These are phyloP conservation scores for Trichocladium antarcticum DNA, from an alignment of 495 filamentous ascomycete species.

Conservation along the genomic window DNA sequence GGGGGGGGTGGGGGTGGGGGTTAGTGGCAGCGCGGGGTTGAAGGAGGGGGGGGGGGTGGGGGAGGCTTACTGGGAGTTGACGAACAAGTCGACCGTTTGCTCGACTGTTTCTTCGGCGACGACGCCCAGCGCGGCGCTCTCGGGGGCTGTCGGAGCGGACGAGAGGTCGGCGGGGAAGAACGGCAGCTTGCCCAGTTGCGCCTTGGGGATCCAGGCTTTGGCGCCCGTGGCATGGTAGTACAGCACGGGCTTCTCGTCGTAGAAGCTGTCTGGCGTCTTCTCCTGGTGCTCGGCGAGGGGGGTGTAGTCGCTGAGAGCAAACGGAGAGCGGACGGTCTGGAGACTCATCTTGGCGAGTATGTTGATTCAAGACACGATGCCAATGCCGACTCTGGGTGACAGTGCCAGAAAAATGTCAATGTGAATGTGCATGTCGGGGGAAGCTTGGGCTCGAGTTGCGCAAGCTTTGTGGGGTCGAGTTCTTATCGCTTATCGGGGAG, in stretches of 20 bases:
- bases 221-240: conserved; percentile 57
- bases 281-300: conserved; percentile 69
- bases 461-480: conserved; percentile 1
- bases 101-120: conserved; percentile 25
- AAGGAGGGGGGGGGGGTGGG: neutral
- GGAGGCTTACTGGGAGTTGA: conserved; percentile 58
- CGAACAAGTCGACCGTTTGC: conserved; percentile 58
- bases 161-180: conserved; percentile 38
- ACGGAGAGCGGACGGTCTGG: conserved; percentile 32
- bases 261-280: conserved; percentile 76
- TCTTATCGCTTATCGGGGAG: conserved; percentile 1
- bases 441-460: neutral
- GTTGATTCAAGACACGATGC: no score
- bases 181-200: conserved; percentile 36
- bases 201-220: conserved; percentile 44
- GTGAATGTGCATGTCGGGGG: conserved; percentile 1
- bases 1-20: neutral
- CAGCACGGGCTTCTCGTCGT: conserved; percentile 64
- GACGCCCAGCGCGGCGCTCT: conserved; percentile 27
- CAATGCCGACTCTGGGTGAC: no score
- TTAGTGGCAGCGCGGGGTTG: conserved; percentile 8
- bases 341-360: conserved; percentile 25
- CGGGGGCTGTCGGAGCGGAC: conserved; percentile 22
- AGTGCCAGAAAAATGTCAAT: no score
- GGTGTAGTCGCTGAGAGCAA: conserved; percentile 47